A percentile compares a stretch with the other conserved stretches of the same genome.
Conservation (phyloP, 2,329 filamentous ascomycete species). For the Fusarium setosum region DNA sequence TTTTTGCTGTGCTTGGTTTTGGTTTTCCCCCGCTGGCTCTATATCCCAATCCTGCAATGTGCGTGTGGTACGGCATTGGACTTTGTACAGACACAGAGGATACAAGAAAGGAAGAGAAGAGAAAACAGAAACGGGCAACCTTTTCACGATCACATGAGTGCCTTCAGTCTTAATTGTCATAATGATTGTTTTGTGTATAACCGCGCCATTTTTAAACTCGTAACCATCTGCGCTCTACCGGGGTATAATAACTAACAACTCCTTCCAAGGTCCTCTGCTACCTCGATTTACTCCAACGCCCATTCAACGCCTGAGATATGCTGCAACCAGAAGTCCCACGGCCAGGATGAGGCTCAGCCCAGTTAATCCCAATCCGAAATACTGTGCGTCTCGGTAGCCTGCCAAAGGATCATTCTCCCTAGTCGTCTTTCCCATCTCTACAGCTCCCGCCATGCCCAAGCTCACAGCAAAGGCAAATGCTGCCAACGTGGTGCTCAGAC, state of each 20-base stretch:
- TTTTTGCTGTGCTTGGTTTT: constrained; percentile 35
- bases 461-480: constrained; percentile 38
- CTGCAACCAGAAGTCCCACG: constrained; percentile 27
- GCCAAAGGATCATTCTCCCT: constrained; percentile 18
- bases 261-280: not conserved
- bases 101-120: constrained; percentile 37
- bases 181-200: constrained; percentile 2
- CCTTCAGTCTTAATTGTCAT: not conserved
- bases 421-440: constrained; percentile 28
- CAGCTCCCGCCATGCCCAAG: constrained; percentile 40
- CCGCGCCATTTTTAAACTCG: not conserved
- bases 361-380: constrained; percentile 37
- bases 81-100: constrained; percentile 44
- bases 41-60: constrained; percentile 30
- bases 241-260: constrained; percentile 23
- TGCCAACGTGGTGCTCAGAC: constrained; percentile 31
- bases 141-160: constrained; percentile 24
- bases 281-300: constrained; percentile 5
- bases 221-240: constrained; percentile 4
- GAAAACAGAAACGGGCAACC: constrained; percentile 36
- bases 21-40: constrained; percentile 30
- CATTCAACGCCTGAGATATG: constrained; percentile 32
- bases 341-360: constrained; percentile 36
- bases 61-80: constrained; percentile 37
- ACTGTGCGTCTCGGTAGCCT: constrained; percentile 40